phyloP scores from a whole-genome alignment of 2,329 filamentous ascomycete species.

The Didymella lethalis region DNA sequence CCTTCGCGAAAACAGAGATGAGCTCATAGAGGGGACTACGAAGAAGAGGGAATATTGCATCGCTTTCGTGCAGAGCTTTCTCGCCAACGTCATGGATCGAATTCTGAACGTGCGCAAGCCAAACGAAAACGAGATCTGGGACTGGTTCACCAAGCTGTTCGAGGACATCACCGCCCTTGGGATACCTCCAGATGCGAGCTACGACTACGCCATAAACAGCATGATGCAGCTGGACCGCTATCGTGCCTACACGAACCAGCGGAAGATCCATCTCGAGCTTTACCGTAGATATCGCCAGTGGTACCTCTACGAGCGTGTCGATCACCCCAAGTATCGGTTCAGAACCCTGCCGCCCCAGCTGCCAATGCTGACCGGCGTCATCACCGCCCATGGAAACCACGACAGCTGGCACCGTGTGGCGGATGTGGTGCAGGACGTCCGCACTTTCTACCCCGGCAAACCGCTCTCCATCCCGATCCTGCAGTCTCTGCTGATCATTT shows the following conservation, averaged over 20 bases:
- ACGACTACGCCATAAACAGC: conserved; percentile 37
- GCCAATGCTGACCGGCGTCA: conserved; percentile 35
- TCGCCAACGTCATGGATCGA: conserved; percentile 39
- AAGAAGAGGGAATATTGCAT: conserved; percentile 20
- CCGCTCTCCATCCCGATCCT: conserved; percentile 32
- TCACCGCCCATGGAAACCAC: conserved; percentile 36
- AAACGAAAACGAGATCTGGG: conserved; percentile 39
- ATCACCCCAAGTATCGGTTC: conserved; percentile 5
- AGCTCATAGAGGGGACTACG: conserved; percentile 23
- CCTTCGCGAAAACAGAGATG: conserved; percentile 34
- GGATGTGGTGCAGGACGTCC: conserved; percentile 38
- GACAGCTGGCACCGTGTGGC: conserved; percentile 30
- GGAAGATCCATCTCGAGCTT: conserved; percentile 37
- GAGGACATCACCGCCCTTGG: conserved; percentile 28
- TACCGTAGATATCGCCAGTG: conserved; percentile 37
- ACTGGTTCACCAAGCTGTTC: conserved; percentile 39
- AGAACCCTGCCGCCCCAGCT: conserved; percentile 4
- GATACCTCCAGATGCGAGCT: conserved; percentile 32
- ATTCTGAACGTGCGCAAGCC: conserved; percentile 28
- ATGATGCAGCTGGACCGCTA: conserved; percentile 43
- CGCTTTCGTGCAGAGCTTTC: conserved; percentile 39
- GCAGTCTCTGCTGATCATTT: conserved; percentile 35
- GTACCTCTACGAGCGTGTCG: conserved; percentile 25
- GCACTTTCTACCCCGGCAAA: conserved; percentile 32
- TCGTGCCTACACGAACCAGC: conserved; percentile 36